Evolutionary conservation across 2,329 filamentous ascomycete species (phyloP).

Genomic region (Aspergillus flavus): DNA sequence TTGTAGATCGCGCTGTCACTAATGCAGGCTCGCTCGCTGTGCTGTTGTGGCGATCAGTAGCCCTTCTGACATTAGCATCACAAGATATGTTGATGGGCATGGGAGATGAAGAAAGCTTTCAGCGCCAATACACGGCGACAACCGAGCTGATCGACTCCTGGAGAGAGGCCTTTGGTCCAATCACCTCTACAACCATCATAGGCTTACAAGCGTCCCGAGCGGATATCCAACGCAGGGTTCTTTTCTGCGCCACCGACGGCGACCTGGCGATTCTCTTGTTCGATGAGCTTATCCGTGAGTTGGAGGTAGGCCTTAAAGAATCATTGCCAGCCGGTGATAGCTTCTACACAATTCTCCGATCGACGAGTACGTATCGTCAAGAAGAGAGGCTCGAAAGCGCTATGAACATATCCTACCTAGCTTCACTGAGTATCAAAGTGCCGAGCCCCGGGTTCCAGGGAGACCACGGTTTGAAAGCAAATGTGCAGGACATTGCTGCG

Average conservation of each 20-base stretch:
- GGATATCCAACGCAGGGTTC: background rate
- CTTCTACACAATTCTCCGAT: background rate
- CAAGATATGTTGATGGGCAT: background rate
- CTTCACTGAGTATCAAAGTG: no score
- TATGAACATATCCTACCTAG: background rate
- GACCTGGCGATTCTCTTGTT: slow-evolving; percentile 6
- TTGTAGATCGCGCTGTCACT: background rate
- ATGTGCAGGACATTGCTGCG: no score
- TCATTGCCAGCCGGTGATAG: background rate
- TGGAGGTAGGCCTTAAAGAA: background rate
- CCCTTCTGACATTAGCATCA: background rate
- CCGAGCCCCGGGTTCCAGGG: no score
- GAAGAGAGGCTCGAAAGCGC: background rate
- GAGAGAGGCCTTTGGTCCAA: background rate
- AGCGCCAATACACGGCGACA: background rate
- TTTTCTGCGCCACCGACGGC: background rate
- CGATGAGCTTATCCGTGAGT: background rate
- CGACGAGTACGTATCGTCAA: background rate
- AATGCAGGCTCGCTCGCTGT: background rate
- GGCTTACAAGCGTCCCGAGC: background rate
- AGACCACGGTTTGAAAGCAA: no score
- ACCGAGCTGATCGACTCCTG: background rate
- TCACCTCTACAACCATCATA: background rate
- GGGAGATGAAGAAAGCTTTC: background rate
- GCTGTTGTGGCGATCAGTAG: slow-evolving; percentile 6